phyloP scores from a whole-genome alignment of 495 filamentous ascomycete species.

The Pseudomonodictys pantanalensis region DNA sequence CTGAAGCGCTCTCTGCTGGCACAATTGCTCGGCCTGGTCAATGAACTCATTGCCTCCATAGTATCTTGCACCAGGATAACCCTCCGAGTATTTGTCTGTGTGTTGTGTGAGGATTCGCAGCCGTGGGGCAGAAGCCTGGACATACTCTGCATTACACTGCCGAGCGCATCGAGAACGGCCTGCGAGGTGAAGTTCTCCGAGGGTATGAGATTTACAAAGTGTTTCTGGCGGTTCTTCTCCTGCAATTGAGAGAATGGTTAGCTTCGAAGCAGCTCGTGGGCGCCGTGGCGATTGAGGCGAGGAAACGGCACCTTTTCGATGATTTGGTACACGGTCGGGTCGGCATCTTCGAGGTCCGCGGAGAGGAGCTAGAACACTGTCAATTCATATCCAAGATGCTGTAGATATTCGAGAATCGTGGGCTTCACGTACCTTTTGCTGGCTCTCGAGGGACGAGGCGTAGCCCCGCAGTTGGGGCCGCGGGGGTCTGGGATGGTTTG shows the following conservation, averaged over 20 bases:
- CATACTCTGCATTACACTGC: slow-evolving; percentile 97
- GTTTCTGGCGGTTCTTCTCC: slow-evolving; percentile 93
- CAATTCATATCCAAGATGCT: background rate
- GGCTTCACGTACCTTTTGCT: slow-evolving; percentile 56
- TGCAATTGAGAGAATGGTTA: slow-evolving; percentile 40
- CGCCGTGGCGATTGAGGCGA: slow-evolving; percentile 24
- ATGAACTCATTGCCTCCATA: slow-evolving; percentile 97
- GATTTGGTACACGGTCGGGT: slow-evolving; percentile 81
- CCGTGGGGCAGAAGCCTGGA: slow-evolving; percentile 11
- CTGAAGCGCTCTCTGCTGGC: slow-evolving; percentile 83
- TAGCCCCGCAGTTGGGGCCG: slow-evolving; percentile 42
- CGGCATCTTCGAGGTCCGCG: slow-evolving; percentile 74
- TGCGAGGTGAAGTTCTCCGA: slow-evolving; percentile 99
- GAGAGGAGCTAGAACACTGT: slow-evolving; percentile 65
- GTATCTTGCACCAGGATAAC: slow-evolving; percentile 93
- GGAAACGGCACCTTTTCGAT: slow-evolving; percentile 88
- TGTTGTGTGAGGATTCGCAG: slow-evolving; percentile 4
- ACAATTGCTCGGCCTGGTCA: slow-evolving; percentile 83
- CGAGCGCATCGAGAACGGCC: slow-evolving; percentile 91
- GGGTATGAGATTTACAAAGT: slow-evolving; percentile 97
- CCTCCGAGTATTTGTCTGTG: slow-evolving; percentile 97
- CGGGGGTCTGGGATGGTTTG: slow-evolving; percentile 3
- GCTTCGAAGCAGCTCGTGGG: slow-evolving; percentile 19
- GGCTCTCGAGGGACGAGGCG: slow-evolving; percentile 55
- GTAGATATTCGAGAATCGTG: background rate